Conservation (phyloP, 345 rosid species). For the Salix arbutifolia region DNA sequence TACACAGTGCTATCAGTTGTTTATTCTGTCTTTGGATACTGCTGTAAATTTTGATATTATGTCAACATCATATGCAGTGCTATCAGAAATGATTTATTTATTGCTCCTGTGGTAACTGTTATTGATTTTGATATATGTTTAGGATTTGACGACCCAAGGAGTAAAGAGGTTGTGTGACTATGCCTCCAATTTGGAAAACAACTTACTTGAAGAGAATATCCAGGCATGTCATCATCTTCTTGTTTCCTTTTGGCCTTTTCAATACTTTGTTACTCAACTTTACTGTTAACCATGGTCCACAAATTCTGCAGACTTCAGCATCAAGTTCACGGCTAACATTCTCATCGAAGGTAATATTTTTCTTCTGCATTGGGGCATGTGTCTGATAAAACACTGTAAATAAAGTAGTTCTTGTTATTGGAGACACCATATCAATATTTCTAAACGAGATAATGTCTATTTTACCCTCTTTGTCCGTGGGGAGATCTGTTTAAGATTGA, state of each 20-base stretch:
- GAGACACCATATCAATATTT: background rate
- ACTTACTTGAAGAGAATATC: constrained; percentile 25
- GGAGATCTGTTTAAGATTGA: background rate
- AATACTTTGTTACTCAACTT: background rate
- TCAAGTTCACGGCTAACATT: constrained; percentile 17
- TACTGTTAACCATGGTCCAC: background rate
- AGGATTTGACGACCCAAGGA: constrained; percentile 41
- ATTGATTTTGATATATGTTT: constrained; percentile 1
- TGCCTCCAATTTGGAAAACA: constrained; percentile 36
- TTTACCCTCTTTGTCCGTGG: background rate
- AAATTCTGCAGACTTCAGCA: constrained; percentile 19
- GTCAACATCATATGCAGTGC: background rate
- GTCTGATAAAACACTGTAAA: background rate
- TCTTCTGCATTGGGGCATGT: background rate
- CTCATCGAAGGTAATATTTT: constrained; percentile 19
- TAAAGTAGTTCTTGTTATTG: background rate
- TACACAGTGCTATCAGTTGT: background rate
- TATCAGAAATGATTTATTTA: background rate
- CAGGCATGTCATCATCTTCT: constrained; percentile 37
- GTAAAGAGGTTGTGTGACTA: constrained; percentile 39
- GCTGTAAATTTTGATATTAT: background rate
- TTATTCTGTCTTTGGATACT: constrained; percentile 9
- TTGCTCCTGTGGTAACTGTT: constrained; percentile 12
- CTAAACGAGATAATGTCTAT: background rate
- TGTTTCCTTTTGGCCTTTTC: background rate